phyloP scores from a whole-genome alignment of 2,329 filamentous ascomycete species.

The Xylaria hypoxylon region DNA sequence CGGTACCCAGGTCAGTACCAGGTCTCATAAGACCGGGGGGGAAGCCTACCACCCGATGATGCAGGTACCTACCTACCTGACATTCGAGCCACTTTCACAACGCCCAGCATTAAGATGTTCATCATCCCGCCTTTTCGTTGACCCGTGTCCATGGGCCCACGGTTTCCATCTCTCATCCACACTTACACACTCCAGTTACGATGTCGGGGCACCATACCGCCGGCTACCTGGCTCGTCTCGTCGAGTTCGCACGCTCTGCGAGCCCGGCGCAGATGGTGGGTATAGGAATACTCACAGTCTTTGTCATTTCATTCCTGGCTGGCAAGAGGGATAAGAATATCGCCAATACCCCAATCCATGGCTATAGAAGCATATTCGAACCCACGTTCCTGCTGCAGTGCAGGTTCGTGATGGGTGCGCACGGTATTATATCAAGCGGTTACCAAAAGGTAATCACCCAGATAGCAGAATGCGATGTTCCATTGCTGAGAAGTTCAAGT shows the following conservation, averaged over 20 bases:
- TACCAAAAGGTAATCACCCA: conserved; percentile 9
- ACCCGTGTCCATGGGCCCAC: conserved; percentile 4
- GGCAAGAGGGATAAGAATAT: conserved; percentile 6
- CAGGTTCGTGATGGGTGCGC: conserved; percentile 13
- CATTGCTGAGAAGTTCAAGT: background rate
- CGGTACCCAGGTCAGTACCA: no score
- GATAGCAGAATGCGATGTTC: background rate
- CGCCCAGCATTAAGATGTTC: conserved; percentile 5
- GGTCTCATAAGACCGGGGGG: conserved; percentile 1
- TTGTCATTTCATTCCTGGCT: background rate
- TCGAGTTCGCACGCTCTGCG: conserved; percentile 13
- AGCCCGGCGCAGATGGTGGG: conserved; percentile 5
- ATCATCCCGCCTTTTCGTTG: background rate
- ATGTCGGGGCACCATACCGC: conserved; percentile 2
- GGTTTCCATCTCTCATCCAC: conserved; percentile 1
- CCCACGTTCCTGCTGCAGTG: conserved; percentile 13
- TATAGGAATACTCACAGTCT: background rate
- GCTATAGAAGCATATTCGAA: conserved; percentile 13
- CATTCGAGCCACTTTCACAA: background rate
- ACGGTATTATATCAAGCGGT: conserved; percentile 12
- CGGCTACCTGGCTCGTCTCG: conserved; percentile 4
- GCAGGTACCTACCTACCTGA: conserved; percentile 12
- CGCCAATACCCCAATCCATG: background rate
- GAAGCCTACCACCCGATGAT: conserved; percentile 1
- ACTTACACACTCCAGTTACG: background rate